Evolutionary conservation across 495 filamentous ascomycete species (phyloP), one percentile per base, ranked within the genome.

Genomic region (Aspergillus diversus): DNA sequence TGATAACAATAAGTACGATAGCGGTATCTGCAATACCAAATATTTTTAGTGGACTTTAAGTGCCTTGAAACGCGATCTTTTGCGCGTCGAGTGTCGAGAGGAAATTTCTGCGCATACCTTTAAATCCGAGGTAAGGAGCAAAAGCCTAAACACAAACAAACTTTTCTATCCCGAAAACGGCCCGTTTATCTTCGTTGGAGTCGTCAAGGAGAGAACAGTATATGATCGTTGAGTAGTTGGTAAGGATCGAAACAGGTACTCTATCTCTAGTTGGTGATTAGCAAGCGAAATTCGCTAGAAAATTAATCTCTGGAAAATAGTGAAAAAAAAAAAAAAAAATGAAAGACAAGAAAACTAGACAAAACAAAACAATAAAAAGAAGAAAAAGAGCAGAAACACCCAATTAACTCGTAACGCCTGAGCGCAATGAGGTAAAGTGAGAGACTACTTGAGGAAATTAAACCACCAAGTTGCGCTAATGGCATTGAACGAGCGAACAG

Each of bases 151-250:
- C 32, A 16, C 43, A 64, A 55, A 66, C 55, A 63, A 64, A 66
- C 61, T 65, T 71, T 71, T 69, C 62, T 65, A 68, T 61, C 53
- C 58, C 66, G 69, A 73, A 74, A 76, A 74, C 66, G 74, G 75
- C 71, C 69, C 69, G 73, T 65, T 67, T 43, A 57, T 72, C 55
- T 75, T 79, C 74, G 76, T 71, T 70, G 64, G 72, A 73, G 71
- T 80, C 77, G 77, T 79, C 71, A 77, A 78, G 59, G 66, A 75
- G 63, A 71, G 75, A 75, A 71, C 64, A 65, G 67, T 66, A 74
- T 76, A 60, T 66, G 73, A 71, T 78, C 73, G 72, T 75, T 63
- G 67, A 71, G 66, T 57, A 75, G 57, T 69, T 69, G 71, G 69
- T 72, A 70, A 76, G 63, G 69, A 78, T 70, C 58, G 59, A 60